phyloP scores from a whole-genome alignment of 176 grass and related monocot genomes.

The Triticum timopheevii region DNA sequence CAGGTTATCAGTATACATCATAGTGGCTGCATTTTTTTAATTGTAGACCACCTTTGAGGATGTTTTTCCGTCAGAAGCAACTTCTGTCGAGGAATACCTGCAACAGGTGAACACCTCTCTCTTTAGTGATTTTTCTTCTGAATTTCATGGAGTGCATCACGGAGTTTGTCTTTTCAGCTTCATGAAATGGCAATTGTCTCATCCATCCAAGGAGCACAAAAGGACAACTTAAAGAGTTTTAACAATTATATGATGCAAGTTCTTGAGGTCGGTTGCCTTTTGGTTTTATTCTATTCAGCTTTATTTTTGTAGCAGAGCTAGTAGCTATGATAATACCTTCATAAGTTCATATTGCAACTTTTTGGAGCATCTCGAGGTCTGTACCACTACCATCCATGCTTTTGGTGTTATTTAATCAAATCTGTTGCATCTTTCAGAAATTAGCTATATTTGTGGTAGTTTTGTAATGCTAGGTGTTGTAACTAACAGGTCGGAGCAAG shows the following conservation, averaged over 20 bases:
- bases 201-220: conserved; percentile 99
- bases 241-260: conserved; percentile 95
- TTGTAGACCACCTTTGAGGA: conserved; percentile 90
- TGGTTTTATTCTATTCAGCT: conserved; percentile 28
- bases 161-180: conserved; percentile 56
- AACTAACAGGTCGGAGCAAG: not conserved
- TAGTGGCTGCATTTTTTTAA: conserved; percentile 10
- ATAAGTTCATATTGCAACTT: not conserved
- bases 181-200: conserved; percentile 95
- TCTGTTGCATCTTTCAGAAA: conserved; percentile 15
- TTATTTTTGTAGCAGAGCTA: conserved; percentile 6
- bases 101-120: conserved; percentile 63
- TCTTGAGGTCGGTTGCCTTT: conserved; percentile 68
- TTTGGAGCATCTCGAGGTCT: conserved; percentile 24
- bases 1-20: conserved; percentile 7
- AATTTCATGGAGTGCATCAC: conserved; percentile 28
- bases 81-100: conserved; percentile 85
- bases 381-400: not conserved
- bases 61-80: conserved; percentile 96
- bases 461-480: conserved; percentile 11
- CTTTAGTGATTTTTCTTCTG: conserved; percentile 5
- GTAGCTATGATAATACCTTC: conserved; percentile 9
- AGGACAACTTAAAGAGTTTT: conserved; percentile 96
- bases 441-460: not conserved
- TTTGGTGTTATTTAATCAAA: conserved; percentile 22